Percentiles rank a stretch among this genome's conserved stretches.
Conservation (phyloP, 148 eudicot species). For the Fallopia convolvulus region DNA sequence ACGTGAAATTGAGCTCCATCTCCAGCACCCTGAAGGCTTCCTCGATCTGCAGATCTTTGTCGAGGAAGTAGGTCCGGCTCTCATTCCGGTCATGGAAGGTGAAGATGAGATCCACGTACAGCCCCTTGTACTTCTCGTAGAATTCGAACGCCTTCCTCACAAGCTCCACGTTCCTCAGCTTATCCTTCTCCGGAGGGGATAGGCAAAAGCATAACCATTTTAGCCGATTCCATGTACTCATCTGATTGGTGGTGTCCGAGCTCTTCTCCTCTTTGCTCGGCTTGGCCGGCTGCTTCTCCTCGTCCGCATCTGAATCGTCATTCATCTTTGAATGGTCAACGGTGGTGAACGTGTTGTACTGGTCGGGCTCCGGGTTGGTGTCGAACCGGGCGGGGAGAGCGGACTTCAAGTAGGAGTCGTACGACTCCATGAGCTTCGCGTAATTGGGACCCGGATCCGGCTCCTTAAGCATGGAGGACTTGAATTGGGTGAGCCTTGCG, state of each 20-base stretch:
- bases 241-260: neutral
- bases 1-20: constrained; percentile 43
- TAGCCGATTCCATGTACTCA: neutral
- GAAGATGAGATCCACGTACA: constrained; percentile 42
- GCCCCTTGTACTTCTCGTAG: constrained; percentile 35
- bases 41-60: neutral
- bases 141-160: constrained; percentile 22
- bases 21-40: constrained; percentile 46
- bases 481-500: constrained; percentile 22
- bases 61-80: constrained; percentile 35
- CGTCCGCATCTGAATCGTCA: neutral
- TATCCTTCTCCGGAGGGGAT: neutral
- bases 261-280: neutral
- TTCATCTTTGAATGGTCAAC: constrained; percentile 4
- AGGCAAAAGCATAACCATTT: neutral
- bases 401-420: constrained; percentile 25
- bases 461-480: constrained; percentile 23
- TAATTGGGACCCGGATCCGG: constrained; percentile 41
- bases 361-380: constrained; percentile 22
- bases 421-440: constrained; percentile 39
- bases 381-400: constrained; percentile 23
- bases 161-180: constrained; percentile 21
- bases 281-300: neutral
- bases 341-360: constrained; percentile 10
- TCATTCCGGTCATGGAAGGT: constrained; percentile 30